These are phyloP conservation scores for Fraxinus ornus DNA, from an alignment of 305 asterid species.

Conservation along the genomic window DNA sequence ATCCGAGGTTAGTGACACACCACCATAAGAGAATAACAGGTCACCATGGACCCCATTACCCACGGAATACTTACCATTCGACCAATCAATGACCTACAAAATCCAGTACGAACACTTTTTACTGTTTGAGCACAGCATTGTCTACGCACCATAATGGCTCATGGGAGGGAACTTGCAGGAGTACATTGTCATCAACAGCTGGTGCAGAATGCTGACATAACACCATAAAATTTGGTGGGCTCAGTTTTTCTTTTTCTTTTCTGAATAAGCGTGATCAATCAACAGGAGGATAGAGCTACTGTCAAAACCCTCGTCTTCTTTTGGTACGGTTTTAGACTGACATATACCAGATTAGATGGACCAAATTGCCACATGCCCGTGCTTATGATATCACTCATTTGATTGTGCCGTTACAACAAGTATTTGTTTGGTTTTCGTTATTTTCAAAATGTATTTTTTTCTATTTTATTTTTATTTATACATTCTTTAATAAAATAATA, in stretches of 20 bases:
- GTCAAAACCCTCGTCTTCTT: neutral
- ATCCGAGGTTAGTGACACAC: neutral
- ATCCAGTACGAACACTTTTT: neutral
- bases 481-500: no score
- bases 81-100: neutral
- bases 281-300: neutral
- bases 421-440: no score
- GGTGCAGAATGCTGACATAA: neutral
- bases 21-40: neutral
- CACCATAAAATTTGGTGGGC: conserved; percentile 1
- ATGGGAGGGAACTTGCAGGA: neutral
- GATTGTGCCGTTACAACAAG: neutral
- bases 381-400: neutral
- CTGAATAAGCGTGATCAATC: neutral
- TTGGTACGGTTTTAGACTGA: neutral
- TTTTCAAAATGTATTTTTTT: no score
- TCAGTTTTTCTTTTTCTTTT: neutral
- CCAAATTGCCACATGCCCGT: neutral
- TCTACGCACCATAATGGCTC: neutral
- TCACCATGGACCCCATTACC: neutral
- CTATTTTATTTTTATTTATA: no score
- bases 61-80: neutral
- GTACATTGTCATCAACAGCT: neutral
- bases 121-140: neutral
- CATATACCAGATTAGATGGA: neutral